Conservation (phyloP, 192 early-diverging fungal genomes). For the Globomyces pollinis-pini region DNA sequence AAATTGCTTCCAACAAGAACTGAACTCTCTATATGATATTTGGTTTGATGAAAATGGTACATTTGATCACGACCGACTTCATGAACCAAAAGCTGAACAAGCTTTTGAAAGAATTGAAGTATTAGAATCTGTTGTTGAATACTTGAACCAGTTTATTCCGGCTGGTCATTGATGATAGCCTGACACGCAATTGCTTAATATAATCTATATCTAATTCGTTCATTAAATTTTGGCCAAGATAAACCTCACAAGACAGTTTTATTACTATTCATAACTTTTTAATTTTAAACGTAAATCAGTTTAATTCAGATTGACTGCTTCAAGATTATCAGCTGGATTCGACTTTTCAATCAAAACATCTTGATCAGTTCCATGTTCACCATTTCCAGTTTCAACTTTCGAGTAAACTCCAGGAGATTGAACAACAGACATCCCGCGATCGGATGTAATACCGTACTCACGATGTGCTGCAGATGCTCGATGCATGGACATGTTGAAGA, state of each 20-base stretch:
- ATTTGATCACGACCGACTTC: neutral
- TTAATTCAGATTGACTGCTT: constrained; percentile 5
- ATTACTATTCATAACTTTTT: neutral
- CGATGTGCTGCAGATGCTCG: neutral
- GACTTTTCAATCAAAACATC: neutral
- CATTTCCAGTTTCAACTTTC: neutral
- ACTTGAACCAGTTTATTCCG: neutral
- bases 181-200: neutral
- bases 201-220: neutral
- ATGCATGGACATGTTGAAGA: neutral
- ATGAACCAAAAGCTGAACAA: neutral
- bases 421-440: neutral
- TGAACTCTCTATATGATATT: neutral
- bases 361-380: neutral
- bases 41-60: constrained; percentile 1
- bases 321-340: neutral
- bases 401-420: neutral
- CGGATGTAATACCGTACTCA: too few species aligned
- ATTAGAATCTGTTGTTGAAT: neutral
- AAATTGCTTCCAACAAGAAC: neutral
- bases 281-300: neutral
- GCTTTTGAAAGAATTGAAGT: neutral
- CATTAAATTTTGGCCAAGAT: neutral
- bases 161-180: neutral
- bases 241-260: neutral